A percentile compares a stretch with the other conserved stretches of the same genome.
These are phyloP conservation scores for Neofusicoccum sp. DNA, from an alignment of 2,329 filamentous ascomycete species.

Conservation along the genomic window DNA sequence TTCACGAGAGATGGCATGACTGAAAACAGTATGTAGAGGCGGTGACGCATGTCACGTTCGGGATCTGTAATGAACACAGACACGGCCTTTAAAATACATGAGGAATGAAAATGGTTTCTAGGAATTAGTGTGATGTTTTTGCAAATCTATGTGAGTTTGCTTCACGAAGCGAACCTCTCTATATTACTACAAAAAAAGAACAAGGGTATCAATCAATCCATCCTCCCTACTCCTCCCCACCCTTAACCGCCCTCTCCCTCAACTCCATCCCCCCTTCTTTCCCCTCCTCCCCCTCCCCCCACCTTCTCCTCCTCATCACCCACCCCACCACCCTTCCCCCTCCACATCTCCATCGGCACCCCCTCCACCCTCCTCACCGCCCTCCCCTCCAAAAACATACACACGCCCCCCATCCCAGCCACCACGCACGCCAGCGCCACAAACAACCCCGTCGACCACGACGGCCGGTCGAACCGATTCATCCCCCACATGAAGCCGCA, in stretches of 20 bases:
- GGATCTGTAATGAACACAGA: too few relatives aligned
- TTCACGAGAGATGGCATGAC: too few relatives aligned
- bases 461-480: constrained; percentile 72
- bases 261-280: not conserved
- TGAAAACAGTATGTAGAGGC: too few relatives aligned
- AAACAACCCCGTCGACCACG: constrained; percentile 79
- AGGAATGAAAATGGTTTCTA: too few relatives aligned
- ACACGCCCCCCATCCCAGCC: constrained; percentile 67
- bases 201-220: too few relatives aligned
- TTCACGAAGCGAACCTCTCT: too few relatives aligned
- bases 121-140: too few relatives aligned
- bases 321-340: not conserved
- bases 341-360: constrained; percentile 16
- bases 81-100: too few relatives aligned
- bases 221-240: not conserved
- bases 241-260: not conserved
- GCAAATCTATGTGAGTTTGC: too few relatives aligned
- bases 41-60: too few relatives aligned
- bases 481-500: constrained; percentile 83
- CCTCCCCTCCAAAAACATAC: constrained; percentile 71
- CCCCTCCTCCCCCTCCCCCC: not conserved
- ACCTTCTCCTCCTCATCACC: not conserved
- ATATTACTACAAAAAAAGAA: too few relatives aligned
- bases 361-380: constrained; percentile 41
- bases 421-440: constrained; percentile 73